Conservation (phyloP, 495 filamentous ascomycete genomes). For the Podospora australis region DNA sequence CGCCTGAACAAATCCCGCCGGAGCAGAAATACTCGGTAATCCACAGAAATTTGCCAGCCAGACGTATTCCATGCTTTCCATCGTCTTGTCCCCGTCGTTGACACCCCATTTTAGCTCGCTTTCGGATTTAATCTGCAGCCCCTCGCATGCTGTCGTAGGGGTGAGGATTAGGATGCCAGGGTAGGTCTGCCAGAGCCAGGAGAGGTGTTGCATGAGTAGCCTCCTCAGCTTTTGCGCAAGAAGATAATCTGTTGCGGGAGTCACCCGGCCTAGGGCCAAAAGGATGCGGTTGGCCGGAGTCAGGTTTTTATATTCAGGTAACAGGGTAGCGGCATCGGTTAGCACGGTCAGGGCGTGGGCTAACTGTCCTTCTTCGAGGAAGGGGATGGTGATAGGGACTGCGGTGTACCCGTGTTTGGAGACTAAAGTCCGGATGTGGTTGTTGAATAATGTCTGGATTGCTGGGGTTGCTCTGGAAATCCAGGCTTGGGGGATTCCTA, state of each 20-base stretch:
- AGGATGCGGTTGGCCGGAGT: conserved; percentile 66
- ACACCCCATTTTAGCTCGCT: conserved; percentile 54
- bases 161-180: conserved; percentile 71
- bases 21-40: conserved; percentile 61
- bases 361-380: conserved; percentile 64
- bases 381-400: conserved; percentile 65
- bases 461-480: conserved; percentile 57
- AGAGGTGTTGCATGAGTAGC: conserved; percentile 73
- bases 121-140: conserved; percentile 55
- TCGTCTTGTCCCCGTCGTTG: conserved; percentile 60
- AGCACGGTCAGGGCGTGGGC: conserved; percentile 80
- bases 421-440: conserved; percentile 51
- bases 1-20: conserved; percentile 56
- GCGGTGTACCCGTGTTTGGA: conserved; percentile 51
- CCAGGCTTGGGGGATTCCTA: conserved; percentile 70
- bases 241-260: conserved; percentile 60
- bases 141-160: conserved; percentile 67
- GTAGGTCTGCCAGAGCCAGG: conserved; percentile 59
- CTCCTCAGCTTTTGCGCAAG: conserved; percentile 71
- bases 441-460: conserved; percentile 54
- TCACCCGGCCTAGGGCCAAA: conserved; percentile 55
- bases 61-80: conserved; percentile 77
- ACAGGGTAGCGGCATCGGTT: conserved; percentile 50
- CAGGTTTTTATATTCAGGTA: conserved; percentile 36
- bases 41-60: conserved; percentile 82